Conservation (phyloP, 306 rosid genomes). For the Mimosa pudica region DNA sequence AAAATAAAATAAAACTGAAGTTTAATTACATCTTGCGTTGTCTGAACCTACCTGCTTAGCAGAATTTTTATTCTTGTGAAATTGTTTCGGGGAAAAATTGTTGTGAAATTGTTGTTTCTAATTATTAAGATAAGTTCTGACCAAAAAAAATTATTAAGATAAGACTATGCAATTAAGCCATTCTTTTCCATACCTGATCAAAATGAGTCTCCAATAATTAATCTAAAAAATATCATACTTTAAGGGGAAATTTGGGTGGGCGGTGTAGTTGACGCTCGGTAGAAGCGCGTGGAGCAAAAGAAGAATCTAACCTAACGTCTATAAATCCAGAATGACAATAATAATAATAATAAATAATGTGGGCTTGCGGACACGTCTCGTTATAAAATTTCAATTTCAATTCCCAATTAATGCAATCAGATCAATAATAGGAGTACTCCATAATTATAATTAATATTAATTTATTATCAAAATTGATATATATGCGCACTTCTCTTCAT, state of each 20-base stretch:
- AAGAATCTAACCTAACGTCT: conserved; percentile 61
- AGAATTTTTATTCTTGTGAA: background rate
- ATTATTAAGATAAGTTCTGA: too few species aligned
- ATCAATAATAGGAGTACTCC: too few species aligned
- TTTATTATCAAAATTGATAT: too few species aligned
- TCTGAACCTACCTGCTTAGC: too few species aligned
- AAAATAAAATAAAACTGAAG: too few species aligned
- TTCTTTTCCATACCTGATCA: background rate
- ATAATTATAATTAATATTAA: too few species aligned
- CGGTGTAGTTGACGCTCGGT: background rate
- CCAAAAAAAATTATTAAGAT: background rate
- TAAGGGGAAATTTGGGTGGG: background rate
- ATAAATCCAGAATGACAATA: conserved; percentile 27
- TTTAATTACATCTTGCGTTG: too few species aligned
- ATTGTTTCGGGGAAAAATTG: too few species aligned
- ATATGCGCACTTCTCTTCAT: background rate
- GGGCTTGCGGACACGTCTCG: conserved; percentile 31
- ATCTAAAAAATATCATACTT: too few species aligned
- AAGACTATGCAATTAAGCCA: background rate
- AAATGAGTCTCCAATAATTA: background rate
- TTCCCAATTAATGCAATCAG: conserved; percentile 16
- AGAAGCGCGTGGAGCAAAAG: conserved; percentile 27
- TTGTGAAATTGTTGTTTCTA: too few species aligned
- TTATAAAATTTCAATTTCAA: background rate
- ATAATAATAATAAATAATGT: background rate